Percentiles rank a stretch among this genome's conserved stretches.
Conservation (phyloP, 2,329 filamentous ascomycete species). For the Diaporthe sp. region DNA sequence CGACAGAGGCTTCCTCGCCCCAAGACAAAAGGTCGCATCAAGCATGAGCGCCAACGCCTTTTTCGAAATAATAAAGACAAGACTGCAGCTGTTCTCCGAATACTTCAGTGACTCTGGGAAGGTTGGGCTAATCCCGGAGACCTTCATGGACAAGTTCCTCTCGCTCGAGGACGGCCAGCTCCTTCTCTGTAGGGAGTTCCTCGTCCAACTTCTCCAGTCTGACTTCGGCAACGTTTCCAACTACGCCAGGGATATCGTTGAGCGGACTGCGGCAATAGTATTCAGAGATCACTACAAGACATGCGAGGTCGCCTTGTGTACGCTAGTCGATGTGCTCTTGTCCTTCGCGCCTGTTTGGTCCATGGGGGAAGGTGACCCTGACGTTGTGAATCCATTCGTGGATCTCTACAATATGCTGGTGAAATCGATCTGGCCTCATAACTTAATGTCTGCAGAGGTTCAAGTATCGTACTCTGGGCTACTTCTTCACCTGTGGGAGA, state of each 20-base stretch:
- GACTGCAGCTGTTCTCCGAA: conserved; percentile 59
- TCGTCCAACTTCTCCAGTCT: conserved; percentile 66
- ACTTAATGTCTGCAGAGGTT: conserved; percentile 76
- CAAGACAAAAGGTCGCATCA: conserved; percentile 60
- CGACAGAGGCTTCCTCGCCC: conserved; percentile 55
- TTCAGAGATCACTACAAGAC: conserved; percentile 72
- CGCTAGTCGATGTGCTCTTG: conserved; percentile 77
- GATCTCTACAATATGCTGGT: conserved; percentile 87
- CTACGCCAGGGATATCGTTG: conserved; percentile 61
- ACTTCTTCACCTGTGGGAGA: conserved; percentile 76
- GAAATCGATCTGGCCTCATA: conserved; percentile 73
- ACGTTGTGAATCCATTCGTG: conserved; percentile 73
- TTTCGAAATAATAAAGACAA: conserved; percentile 59
- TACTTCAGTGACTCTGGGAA: conserved; percentile 58
- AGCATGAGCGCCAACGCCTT: conserved; percentile 59
- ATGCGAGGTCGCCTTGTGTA: conserved; percentile 79
- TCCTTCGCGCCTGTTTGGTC: conserved; percentile 75
- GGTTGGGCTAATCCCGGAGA: conserved; percentile 62
- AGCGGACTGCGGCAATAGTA: conserved; percentile 65
- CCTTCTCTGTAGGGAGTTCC: conserved; percentile 62
- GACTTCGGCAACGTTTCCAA: conserved; percentile 64
- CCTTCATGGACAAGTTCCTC: conserved; percentile 64
- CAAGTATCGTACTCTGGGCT: conserved; percentile 77
- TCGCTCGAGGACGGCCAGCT: conserved; percentile 65
- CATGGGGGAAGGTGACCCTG: conserved; percentile 62